A percentile compares a stretch with the other conserved stretches of the same genome.
Evolutionary conservation across 2,329 filamentous ascomycete species (phyloP).

Genomic region (Cladosporium sphaerospermum): DNA sequence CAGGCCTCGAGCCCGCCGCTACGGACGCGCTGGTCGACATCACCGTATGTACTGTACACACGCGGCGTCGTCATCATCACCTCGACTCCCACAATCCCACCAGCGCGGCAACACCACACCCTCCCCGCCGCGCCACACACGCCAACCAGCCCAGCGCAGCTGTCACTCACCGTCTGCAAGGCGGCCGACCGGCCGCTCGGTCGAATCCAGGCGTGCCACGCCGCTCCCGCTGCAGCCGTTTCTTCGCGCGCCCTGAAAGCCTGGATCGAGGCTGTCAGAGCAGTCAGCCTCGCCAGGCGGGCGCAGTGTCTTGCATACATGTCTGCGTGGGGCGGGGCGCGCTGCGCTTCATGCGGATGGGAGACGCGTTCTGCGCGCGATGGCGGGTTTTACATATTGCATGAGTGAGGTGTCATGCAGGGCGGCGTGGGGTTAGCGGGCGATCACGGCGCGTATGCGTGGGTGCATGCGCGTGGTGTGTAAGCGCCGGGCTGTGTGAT

Average conservation of each 20-base stretch:
- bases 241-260: neutral
- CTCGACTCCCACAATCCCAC: neutral
- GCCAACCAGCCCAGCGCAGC: neutral
- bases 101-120: conserved; percentile 2
- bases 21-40: too few relatives aligned
- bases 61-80: too few relatives aligned
- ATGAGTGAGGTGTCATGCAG: conserved; percentile 8
- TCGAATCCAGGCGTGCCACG: conserved; percentile 3
- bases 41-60: too few relatives aligned
- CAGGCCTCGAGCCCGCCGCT: neutral
- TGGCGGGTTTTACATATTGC: too few relatives aligned
- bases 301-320: too few relatives aligned
- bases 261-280: neutral
- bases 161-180: neutral
- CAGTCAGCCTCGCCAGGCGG: too few relatives aligned
- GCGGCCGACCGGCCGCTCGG: neutral
- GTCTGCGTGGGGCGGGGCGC: too few relatives aligned
- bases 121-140: neutral
- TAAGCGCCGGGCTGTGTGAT: too few relatives aligned
- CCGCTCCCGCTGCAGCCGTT: neutral
- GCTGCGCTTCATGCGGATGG: too few relatives aligned
- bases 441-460: conserved; percentile 1
- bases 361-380: too few relatives aligned
- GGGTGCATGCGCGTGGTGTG: too few relatives aligned
- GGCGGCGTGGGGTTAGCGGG: neutral